Evolutionary conservation across 129 eudicot species (phyloP), one percentile per base, ranked within the genome.

Genomic region (Smallanthus sonchifolius): DNA sequence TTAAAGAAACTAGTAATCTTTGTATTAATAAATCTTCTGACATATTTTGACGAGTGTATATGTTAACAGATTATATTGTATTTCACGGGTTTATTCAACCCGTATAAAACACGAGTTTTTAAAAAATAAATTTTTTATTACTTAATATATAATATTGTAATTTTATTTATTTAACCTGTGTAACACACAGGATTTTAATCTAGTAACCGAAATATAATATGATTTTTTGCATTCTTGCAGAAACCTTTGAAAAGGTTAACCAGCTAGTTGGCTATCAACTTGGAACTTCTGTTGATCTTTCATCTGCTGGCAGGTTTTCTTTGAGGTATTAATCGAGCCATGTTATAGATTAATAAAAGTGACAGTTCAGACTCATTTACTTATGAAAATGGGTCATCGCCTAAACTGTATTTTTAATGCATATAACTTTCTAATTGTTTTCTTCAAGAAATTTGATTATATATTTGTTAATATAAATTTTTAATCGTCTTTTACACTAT

Each of bases 181-280:
- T n/a, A n/a, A n/a, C n/a, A n/a, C n/a, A n/a, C n/a, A n/a, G n/a
- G n/a, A n/a, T n/a, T n/a, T n/a, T n/a, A n/a, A n/a, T n/a, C n/a
- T n/a, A n/a, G n/a, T 37, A 42, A 32, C 36, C 44, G 32, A 8
- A 64, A 52, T 80, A 10, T 42, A 35, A 52, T 44, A 45, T 43
- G 5, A 43, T 60, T 36, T 43, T 52, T 57, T 20, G 32, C 11
- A 49, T 37, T 75, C 59, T 70, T 79, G 78, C 93, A 94, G 98
- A 86, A 84, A 90, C 97, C 75, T 90, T 90, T 69, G 88, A 86
- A 65, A 76, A 65, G 82, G 86, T 86, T 40, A 85, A 85, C 77
- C 71, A 91, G 63, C 75, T 86, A 73, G 73, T 82, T 15, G 86
- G 83, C 44, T 84, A 54, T 86, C 88, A 78, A 44, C 83, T 70